Evolutionary conservation across 176 grass and related monocot genomes (phyloP).

Genomic region (Raddia distichophylla): DNA sequence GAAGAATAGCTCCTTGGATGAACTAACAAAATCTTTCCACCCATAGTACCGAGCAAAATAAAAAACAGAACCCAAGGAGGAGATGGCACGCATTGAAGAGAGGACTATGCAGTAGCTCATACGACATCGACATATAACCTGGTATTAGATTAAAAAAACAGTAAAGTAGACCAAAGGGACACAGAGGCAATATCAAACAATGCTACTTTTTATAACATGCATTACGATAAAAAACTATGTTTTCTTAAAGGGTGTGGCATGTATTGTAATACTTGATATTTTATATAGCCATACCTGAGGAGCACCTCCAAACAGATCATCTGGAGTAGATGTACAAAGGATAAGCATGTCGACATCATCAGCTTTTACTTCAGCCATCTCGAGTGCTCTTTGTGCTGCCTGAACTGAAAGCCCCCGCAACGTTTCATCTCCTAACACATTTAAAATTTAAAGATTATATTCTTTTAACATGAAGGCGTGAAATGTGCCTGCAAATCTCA

Average conservation of each 20-base stretch:
- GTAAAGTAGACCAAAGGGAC: background rate
- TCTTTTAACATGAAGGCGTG: slow-evolving; percentile 14
- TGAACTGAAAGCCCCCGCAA: slow-evolving; percentile 66
- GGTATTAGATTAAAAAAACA: too few species aligned
- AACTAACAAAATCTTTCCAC: slow-evolving; percentile 11
- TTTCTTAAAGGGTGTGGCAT: background rate
- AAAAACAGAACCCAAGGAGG: background rate
- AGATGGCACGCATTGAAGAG: background rate
- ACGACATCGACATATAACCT: background rate
- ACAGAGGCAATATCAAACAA: background rate
- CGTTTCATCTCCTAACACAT: slow-evolving; percentile 71
- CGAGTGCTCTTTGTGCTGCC: slow-evolving; percentile 77
- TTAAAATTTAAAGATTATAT: slow-evolving; percentile 24
- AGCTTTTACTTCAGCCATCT: slow-evolving; percentile 88
- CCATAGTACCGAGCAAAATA: slow-evolving; percentile 4
- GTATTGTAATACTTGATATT: background rate
- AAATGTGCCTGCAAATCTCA: slow-evolving; percentile 30
- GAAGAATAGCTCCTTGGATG: background rate
- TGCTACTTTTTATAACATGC: background rate
- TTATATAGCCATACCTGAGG: slow-evolving; percentile 58
- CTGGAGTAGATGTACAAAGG: slow-evolving; percentile 89
- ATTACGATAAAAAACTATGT: background rate
- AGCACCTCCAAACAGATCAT: slow-evolving; percentile 86
- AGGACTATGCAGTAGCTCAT: background rate
- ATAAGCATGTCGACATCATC: slow-evolving; percentile 76